Base-by-base conservation (phyloP, 2,329 filamentous ascomycete genomes). In the Rhinocladiella mackenziei region DNA sequence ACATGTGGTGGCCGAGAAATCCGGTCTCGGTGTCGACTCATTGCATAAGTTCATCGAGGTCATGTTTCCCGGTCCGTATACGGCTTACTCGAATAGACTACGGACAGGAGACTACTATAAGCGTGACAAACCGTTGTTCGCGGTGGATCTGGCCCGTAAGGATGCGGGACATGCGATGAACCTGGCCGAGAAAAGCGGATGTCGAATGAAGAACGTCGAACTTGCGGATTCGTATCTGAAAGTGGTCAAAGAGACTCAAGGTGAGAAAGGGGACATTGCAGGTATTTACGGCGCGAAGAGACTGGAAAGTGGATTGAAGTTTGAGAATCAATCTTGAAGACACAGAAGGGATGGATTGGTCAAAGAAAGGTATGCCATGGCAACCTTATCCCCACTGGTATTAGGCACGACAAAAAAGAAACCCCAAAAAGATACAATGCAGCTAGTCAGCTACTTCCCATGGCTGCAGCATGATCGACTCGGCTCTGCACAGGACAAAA, bases 241-340 rank as follows among this genome's bases (percentile, higher is more conserved):
- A 42, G 67, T 71, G 44, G 81, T 94, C 2, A 83, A 86, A 63
- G 77, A 82, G 45, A 74, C 39, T 4, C 38, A 47, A 19, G 51
- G 51, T 9, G 43, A 45, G 9, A 57, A 53, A 41, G 88, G 87
- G 0, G 89, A 95, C 65, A 78, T 94, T 62, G 83, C 86, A 2
- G 83, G 78, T 8, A 83, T 95, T 26, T 94, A 94, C 67, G 89
- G 89, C 0, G 83, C 83, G 2, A 81, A 85, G 42, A 77, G 89
- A 57, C 71, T 83, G 66, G 83, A 88, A 61, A 78, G 77, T 19
- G 88, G 87, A 0, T 64, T 95, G 56, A 74, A 79, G 42, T 94
- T 81, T 66, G 84, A 86, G 60, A 87, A 84, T 54, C 65, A 74
- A 26, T n/a, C 23, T 8, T n/a, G 23, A n/a, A n/a, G 8, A 26